Conservation (phyloP, 2,329 filamentous ascomycete species). For the Didymellaceae sp. region DNA sequence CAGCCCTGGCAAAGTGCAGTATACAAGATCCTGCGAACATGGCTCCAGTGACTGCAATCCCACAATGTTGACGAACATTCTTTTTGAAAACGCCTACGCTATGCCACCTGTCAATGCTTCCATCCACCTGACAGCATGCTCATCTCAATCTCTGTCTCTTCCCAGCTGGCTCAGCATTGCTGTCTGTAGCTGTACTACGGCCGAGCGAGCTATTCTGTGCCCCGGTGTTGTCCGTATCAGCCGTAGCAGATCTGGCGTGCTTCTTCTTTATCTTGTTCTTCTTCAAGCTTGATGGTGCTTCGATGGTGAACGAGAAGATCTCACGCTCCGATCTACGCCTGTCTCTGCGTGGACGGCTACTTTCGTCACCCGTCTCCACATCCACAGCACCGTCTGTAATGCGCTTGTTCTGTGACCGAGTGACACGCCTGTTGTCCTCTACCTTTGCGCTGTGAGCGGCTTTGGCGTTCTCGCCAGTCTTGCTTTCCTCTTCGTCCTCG, state of each 20-base stretch:
- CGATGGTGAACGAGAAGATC: slow-evolving; percentile 46
- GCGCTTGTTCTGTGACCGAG: slow-evolving; percentile 22
- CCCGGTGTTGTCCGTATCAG: neutral
- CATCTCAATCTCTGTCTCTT: slow-evolving; percentile 13
- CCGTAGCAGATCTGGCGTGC: slow-evolving; percentile 5
- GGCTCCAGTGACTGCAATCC: no score
- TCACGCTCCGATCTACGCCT: slow-evolving; percentile 33
- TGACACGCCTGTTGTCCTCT: slow-evolving; percentile 12
- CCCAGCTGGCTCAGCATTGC: slow-evolving; percentile 3
- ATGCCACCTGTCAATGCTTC: neutral
- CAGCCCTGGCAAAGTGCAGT: no score
- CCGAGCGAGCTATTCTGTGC: neutral
- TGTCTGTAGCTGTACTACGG: neutral
- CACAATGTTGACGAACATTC: no score
- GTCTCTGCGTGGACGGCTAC: slow-evolving; percentile 19
- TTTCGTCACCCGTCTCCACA: slow-evolving; percentile 16
- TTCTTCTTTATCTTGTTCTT: slow-evolving; percentile 10
- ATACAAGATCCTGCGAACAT: no score
- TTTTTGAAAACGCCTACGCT: neutral
- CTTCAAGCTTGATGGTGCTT: slow-evolving; percentile 40
- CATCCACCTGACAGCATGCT: neutral
- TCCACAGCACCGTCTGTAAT: slow-evolving; percentile 3
- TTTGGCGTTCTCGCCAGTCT: slow-evolving; percentile 14
- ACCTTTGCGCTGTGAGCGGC: slow-evolving; percentile 3
- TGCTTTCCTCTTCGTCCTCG: slow-evolving; percentile 44